Base-by-base conservation (phyloP, 129 eudicot genomes). In the Flaveria linearis region DNA sequence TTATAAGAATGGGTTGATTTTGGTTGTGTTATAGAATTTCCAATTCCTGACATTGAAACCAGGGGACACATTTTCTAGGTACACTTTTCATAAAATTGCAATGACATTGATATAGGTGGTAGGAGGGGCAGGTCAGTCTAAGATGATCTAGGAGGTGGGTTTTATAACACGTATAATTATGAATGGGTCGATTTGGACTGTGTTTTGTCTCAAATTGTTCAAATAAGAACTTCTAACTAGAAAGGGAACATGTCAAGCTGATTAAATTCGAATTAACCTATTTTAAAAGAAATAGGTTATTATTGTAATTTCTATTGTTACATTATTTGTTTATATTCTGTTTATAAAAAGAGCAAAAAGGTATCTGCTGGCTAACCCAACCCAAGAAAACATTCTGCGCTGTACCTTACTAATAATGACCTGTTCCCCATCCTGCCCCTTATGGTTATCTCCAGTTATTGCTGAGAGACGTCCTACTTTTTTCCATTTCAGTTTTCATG, bases 11-110 rank as follows among this genome's bases (percentile, higher is more conserved):
- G 18, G 68, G 10, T 26, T 1, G 17, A 52, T 16, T 52, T 52
- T 30, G 39, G 6, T 30, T 5, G 5, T 30, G 39, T 30, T 30
- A 30, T 30, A 30, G 98, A 93, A 73, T 93, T 93, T 84, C 97
- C 98, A 7, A 96, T 93, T 76, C 98, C 98, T 0, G 98, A 93
- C 79, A 93, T 87, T 12, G 88, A 88, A 79, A 91, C 97, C 12
- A 85, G 93, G 86, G 82, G 98, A 72, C 90, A 96, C 8, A 88
- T 93, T 69, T 93, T 93, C 83, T 81, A 79, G 91, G 98, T 88
- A 85, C 36, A 33, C 30, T 26, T 47, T 36, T 1, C n/a, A 58
- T 13, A 7, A 11, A 25, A 7, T 46, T 30, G 72, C 61, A 22
- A 61, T 28, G 16, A 42, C 68, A 41, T 55, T 64, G 23, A 16